phyloP scores from a whole-genome alignment of 2,329 filamentous ascomycete genomes.

The Ophidiomyces ophidiicola region DNA sequence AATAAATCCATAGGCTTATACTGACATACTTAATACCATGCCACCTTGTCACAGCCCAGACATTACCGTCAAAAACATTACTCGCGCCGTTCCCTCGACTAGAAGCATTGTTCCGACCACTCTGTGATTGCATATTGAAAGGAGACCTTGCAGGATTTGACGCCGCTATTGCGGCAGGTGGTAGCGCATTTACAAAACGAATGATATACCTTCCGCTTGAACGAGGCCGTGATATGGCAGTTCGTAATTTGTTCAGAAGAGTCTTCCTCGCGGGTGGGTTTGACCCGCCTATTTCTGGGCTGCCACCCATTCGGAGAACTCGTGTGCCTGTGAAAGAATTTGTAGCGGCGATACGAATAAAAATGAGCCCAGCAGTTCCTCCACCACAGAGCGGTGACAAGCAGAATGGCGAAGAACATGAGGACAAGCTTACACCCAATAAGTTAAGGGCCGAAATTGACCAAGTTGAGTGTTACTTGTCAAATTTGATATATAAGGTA shows the following conservation, averaged over 20 bases:
- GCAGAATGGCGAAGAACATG: background rate
- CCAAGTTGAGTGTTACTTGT: slow-evolving; percentile 87
- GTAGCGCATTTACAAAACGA: slow-evolving; percentile 85
- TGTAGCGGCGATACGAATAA: slow-evolving; percentile 66
- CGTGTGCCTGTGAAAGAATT: slow-evolving; percentile 77
- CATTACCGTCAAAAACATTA: slow-evolving; percentile 60
- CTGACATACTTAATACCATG: slow-evolving; percentile 91
- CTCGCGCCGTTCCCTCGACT: slow-evolving; percentile 65
- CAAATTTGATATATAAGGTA: slow-evolving; percentile 98
- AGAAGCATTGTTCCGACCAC: slow-evolving; percentile 62
- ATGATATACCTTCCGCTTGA: slow-evolving; percentile 93
- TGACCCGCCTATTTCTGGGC: slow-evolving; percentile 60
- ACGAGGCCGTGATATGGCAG: slow-evolving; percentile 75
- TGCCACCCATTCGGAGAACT: slow-evolving; percentile 50
- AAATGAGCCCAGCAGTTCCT: slow-evolving; percentile 36
- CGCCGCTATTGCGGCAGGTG: slow-evolving; percentile 61
- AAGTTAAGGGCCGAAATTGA: slow-evolving; percentile 62
- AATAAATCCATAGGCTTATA: slow-evolving; percentile 52
- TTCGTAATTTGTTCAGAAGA: slow-evolving; percentile 84
- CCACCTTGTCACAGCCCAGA: slow-evolving; percentile 76
- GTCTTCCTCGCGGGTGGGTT: slow-evolving; percentile 79
- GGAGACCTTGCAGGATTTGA: slow-evolving; percentile 80
- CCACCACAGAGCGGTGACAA: background rate
- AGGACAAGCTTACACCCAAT: slow-evolving; percentile 22
- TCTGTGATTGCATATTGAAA: slow-evolving; percentile 65